Evolutionary conservation across 2,329 filamentous ascomycete genomes (phyloP), one percentile per base, ranked within the genome.

Genomic region (Hymenotorrendiella dingleyae): DNA sequence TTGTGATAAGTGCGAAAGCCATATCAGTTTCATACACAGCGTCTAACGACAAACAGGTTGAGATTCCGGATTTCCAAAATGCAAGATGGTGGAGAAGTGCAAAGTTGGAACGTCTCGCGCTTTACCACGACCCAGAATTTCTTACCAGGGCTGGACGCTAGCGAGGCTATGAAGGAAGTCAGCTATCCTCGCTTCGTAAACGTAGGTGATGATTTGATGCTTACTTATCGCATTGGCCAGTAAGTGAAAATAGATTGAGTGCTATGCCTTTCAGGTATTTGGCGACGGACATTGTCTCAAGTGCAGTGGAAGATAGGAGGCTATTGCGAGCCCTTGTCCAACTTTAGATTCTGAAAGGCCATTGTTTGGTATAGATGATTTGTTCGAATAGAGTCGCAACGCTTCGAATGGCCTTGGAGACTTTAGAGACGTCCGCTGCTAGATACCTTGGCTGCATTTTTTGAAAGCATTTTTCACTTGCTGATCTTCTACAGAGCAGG

Each of bases 171-270:
- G 47, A 50, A 49, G 14, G 52, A 56, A 27, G 46, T 57, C 4
- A 52, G 52, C 14, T 55, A 57, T 40, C 54, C 55, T 36, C 44
- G 54, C n/a, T 58, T 57, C 28, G 43, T 56, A 6, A 56, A 49
- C 40, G 28, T 53, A 24, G 50, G 41, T 20, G 33, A 53, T 28
- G 53, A 54, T 32, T 38, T 58, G 5, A 39, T 58, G 3, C 43
- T 58, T n/a, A 54, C 49, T 4, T 52, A 54, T 34, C 48, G 54
- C 8, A 54, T 54, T 35, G 53, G 55, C 29, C 49, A 56, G 54
- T 57, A 40, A 50, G 53, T 52, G 10, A 19, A 17, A 24, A 5
- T n/a, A n/a, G n/a, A n/a, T n/a, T n/a, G n/a, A n/a, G n/a, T n/a
- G n/a, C n/a, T n/a, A n/a, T n/a, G n/a, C n/a, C n/a, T n/a, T n/a